Evolutionary conservation across 768 basidiomycete species (phyloP), one percentile per base, ranked within the genome.

Genomic region (Brasilioporus rufonigricans): DNA sequence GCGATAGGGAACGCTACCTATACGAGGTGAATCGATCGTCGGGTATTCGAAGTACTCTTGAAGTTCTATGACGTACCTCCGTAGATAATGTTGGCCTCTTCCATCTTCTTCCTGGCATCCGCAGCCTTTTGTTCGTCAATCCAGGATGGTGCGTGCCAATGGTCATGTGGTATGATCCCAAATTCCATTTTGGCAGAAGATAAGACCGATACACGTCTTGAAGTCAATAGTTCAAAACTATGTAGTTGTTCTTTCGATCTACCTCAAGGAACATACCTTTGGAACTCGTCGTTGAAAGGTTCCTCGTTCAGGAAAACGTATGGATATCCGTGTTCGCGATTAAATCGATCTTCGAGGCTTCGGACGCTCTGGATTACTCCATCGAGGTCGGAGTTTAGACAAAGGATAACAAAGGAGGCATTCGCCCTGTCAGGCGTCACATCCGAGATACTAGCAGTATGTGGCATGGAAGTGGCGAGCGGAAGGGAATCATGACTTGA

Each of bases 61-160:
- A 27, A 29, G 19, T 5, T 21, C 13, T 24, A 56, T 24, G 39
- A 73, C 70, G 46, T 48, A 77, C 80, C 79, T 58, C 76, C 81
- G 60, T 82, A 81, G 14, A 80, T 77, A 32, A 83, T 62, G 9
- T 74, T 68, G 35, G 74, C 68, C 18, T 59, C 60, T 2, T 63
- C 77, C 83, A 91, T 82, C 61, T 80, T 73, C 35, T 78, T 72
- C 46, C 84, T 71, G 3, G 74, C 76, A 4, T 74, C 74, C 4
- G 69, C 69, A 1, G 88, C 89, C 53, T 74, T 76, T 14, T 79
- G 73, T 63, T 89, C 86, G 61, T 91, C 86, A 33, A 91, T 84
- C 82, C 80, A 88, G 21, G 77, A 73, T 0, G 89, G 89, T 57
- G 88, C 83, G 58, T 74, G 70, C 89, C 89, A 91, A 50, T 87